Percentiles rank a stretch among this genome's conserved stretches.
These are phyloP conservation scores for Murraya koenigii DNA, from an alignment of 345 rosid genomes.

Conservation along the genomic window DNA sequence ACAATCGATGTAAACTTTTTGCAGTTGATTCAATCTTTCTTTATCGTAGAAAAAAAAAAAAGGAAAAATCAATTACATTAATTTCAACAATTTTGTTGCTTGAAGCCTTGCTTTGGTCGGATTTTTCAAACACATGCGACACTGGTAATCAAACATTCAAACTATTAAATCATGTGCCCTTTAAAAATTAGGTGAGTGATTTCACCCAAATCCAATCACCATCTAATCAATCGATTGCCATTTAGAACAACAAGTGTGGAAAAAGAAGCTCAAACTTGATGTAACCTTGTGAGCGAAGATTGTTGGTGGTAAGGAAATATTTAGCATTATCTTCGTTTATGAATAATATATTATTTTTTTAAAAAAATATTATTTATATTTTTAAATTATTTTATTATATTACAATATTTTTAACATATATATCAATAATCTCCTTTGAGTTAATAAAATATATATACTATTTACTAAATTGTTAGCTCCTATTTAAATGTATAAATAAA, in stretches of 20 bases:
- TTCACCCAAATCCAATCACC: background rate
- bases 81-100: slow-evolving; percentile 10
- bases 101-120: background rate
- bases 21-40: background rate
- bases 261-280: background rate
- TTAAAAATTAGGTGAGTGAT: background rate
- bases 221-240: background rate
- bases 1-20: background rate
- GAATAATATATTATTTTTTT: no score
- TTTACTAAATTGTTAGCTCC: no score
- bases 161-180: slow-evolving; percentile 2
- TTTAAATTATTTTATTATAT: no score
- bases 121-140: slow-evolving; percentile 7
- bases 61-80: background rate
- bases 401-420: no score
- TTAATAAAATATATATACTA: no score
- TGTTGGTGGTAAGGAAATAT: background rate
- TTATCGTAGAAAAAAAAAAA: background rate
- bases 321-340: no score
- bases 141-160: background rate
- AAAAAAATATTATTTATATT: no score
- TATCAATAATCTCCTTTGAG: no score
- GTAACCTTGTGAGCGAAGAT: background rate
- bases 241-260: background rate
- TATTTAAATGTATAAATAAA: no score